Evolutionary conservation across 805 yeast species (phyloP), one percentile per base, ranked within the genome.

Genomic region (Wickerhamomyces bisporus): DNA sequence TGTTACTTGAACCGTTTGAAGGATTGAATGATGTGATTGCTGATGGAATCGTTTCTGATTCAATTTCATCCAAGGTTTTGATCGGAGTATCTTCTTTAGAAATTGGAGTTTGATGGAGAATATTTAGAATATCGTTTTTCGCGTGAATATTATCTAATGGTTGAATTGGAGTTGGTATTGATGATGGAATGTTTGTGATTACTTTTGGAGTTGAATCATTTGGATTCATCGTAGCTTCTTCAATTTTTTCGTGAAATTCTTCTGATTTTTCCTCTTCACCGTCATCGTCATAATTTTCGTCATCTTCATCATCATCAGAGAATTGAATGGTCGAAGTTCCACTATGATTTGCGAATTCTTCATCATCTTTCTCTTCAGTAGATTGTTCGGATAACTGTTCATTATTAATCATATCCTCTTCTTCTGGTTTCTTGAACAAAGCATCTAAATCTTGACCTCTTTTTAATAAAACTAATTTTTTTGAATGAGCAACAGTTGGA

Each of bases 381-480:
- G 31, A 36, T 13, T 21, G 24, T 21, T 21, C 10, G 10, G 24
- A 7, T 21, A 10, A 21, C 24, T 21, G 24, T 7, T 21, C 7
- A 10, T 21, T 21, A 7, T 21, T 10, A 7, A 7, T 21, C 10
- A 10, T 21, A 7, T 21, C 24, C 10, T 21, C 24, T 10, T 21
- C 10, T 21, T 7, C 10, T 10, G 21, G 39, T 5, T 26, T 14
- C n/a, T 39, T 42, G 13, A 43, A 24, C 13, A 50, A 25, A 32
- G 49, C 53, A 13, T 47, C 52, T 16, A 64, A 38, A 4, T 48
- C 50, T 39, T 66, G 64, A 15, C 70, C 69, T 32, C 68, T 55
- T 39, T 61, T 66, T 38, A 65, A 36, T 3, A 65, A 28, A 39
- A 55, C 62, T 32, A 63, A 45, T 40, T 60, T 64, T 38, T 57